These are phyloP conservation scores for Yamadazyma oceani DNA, from an alignment of 1,139 yeast genomes.

Conservation along the genomic window DNA sequence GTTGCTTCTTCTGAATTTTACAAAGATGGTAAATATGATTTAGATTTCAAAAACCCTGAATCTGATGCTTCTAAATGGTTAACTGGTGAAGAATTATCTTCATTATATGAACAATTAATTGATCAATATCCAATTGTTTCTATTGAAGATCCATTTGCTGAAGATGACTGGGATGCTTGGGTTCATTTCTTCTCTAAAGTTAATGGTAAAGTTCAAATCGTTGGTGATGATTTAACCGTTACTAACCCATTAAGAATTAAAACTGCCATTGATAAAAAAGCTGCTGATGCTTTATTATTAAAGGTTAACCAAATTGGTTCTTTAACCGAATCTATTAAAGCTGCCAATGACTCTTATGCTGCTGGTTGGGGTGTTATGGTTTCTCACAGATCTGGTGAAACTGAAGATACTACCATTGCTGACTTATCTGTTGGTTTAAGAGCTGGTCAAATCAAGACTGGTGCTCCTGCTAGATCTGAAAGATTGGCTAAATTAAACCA, in stretches of 20 bases:
- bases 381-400: constrained; percentile 98
- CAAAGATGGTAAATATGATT: constrained; percentile 93
- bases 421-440: constrained; percentile 95
- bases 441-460: constrained; percentile 97
- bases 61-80: constrained; percentile 89
- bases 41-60: constrained; percentile 95
- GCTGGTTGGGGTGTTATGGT: constrained; percentile 99
- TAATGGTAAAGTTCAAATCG: constrained; percentile 76
- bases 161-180: constrained; percentile 99
- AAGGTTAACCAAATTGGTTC: constrained; percentile 97
- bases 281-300: constrained; percentile 87
- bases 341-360: constrained; percentile 85
- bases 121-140: constrained; percentile 95
- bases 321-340: constrained; percentile 85
- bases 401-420: constrained; percentile 97
- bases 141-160: constrained; percentile 97
- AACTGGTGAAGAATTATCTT: constrained; percentile 82
- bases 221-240: constrained; percentile 96
- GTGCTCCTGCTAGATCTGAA: constrained; percentile 99
- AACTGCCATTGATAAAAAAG: constrained; percentile 93
- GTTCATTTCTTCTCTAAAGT: constrained; percentile 71
- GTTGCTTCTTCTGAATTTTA: constrained; percentile 96
- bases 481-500: constrained; percentile 97
- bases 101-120: constrained; percentile 73
- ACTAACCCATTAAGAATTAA: constrained; percentile 93